Evolutionary conservation across 371 early-diverging fungal genomes (phyloP).

Genomic region (Pancytospora philotis): DNA sequence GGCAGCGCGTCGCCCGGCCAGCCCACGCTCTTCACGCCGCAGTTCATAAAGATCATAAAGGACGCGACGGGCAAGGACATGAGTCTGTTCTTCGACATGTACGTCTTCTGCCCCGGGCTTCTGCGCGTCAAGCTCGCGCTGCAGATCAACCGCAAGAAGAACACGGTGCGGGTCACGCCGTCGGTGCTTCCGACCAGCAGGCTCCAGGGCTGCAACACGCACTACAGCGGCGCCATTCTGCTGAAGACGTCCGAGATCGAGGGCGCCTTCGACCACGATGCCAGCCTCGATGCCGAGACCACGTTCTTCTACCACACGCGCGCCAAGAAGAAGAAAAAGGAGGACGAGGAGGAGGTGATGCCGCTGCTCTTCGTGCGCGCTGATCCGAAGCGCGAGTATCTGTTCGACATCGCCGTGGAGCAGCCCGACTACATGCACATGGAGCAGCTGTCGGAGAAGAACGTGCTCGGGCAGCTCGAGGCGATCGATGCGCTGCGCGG

Average conservation of each 20-base stretch:
- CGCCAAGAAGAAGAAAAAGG: constrained; percentile 48
- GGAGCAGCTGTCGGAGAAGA: constrained; percentile 78
- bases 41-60: constrained; percentile 53
- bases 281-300: constrained; percentile 13
- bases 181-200: constrained; percentile 44
- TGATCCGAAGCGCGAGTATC: constrained; percentile 84
- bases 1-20: no score
- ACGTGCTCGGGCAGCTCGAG: constrained; percentile 85
- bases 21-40: constrained; percentile 33
- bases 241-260: constrained; percentile 57
- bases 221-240: constrained; percentile 30
- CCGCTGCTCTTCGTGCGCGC: constrained; percentile 88
- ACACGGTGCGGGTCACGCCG: constrained; percentile 46
- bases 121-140: constrained; percentile 44
- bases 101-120: constrained; percentile 54
- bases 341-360: constrained; percentile 50
- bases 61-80: constrained; percentile 60
- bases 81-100: constrained; percentile 53
- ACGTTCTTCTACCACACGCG: constrained; percentile 49
- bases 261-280: constrained; percentile 54
- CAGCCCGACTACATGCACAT: constrained; percentile 91
- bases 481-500: constrained; percentile 36
- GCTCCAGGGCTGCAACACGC: constrained; percentile 41
- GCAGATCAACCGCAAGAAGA: constrained; percentile 52
- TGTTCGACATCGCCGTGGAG: constrained; percentile 71